Conservation (phyloP, 495 filamentous ascomycete genomes). For the Coniosporium apollinis region DNA sequence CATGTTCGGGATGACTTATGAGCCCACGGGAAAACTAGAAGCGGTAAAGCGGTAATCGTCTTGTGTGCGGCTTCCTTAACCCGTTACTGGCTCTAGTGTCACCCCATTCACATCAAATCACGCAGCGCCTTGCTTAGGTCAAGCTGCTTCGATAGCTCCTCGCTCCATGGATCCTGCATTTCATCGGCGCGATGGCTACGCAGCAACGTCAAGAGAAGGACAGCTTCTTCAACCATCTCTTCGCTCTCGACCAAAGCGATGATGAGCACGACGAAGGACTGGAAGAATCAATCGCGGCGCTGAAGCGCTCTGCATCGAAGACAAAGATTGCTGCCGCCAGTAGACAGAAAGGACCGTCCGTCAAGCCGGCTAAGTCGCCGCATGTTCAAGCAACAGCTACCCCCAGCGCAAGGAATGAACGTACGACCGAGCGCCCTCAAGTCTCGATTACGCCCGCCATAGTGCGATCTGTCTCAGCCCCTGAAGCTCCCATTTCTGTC, state of each 20-base stretch:
- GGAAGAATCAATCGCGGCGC: constrained; percentile 2
- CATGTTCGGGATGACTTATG: too few relatives aligned
- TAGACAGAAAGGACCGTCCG: neutral
- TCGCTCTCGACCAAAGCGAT: constrained; percentile 26
- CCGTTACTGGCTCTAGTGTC: too few relatives aligned
- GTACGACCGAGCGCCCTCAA: neutral
- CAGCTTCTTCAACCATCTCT: constrained; percentile 31
- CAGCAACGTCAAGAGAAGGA: too few relatives aligned
- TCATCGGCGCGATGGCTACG: too few relatives aligned
- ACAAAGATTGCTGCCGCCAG: neutral
- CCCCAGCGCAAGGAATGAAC: neutral
- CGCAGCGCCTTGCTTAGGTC: too few relatives aligned
- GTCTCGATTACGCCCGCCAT: neutral
- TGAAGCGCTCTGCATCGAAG: neutral
- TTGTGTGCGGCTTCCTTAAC: too few relatives aligned
- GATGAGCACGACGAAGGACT: constrained; percentile 22
- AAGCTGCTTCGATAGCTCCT: too few relatives aligned
- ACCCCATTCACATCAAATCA: too few relatives aligned
- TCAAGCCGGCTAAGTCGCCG: neutral
- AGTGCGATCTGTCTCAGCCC: neutral
- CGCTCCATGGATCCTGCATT: too few relatives aligned
- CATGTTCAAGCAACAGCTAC: neutral
- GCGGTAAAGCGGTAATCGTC: too few relatives aligned
- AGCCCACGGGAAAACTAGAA: too few relatives aligned
- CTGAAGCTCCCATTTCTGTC: too few relatives aligned